Evolutionary conservation across 305 asterid genomes (phyloP).

Genomic region (Withania somnifera): DNA sequence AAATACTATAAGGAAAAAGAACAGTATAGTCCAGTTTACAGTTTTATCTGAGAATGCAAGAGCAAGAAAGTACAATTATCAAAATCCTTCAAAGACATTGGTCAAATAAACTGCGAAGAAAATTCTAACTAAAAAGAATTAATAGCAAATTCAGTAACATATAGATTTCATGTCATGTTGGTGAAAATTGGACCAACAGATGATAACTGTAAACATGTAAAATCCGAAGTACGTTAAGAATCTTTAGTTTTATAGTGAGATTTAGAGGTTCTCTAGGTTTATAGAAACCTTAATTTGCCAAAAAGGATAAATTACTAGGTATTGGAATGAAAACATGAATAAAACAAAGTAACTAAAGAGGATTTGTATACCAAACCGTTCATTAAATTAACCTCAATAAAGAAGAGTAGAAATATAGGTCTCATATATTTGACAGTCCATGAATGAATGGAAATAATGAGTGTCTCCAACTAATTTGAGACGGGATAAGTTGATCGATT

Average conservation of each 20-base stretch:
- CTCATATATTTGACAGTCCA: neutral
- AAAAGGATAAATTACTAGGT: neutral
- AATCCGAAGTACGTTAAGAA: neutral
- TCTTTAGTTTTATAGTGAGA: neutral
- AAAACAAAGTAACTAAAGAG: neutral
- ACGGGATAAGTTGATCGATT: neutral
- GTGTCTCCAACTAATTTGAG: neutral
- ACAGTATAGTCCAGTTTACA: neutral
- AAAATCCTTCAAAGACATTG: neutral
- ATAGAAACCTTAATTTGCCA: neutral
- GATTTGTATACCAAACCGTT: neutral
- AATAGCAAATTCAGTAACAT: neutral
- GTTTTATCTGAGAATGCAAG: neutral
- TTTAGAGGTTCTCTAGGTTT: neutral
- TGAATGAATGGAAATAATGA: neutral
- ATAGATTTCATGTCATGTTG: neutral
- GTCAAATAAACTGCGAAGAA: neutral
- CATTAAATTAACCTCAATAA: neutral
- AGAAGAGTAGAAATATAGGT: neutral
- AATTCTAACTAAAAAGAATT: neutral
- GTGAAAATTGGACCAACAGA: neutral
- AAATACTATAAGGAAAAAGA: neutral
- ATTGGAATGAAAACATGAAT: neutral
- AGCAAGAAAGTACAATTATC: neutral
- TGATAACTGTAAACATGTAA: neutral